Evolutionary conservation across 306 rosid species (phyloP), one percentile per base, ranked within the genome.

Genomic region (Carpinus viminea): DNA sequence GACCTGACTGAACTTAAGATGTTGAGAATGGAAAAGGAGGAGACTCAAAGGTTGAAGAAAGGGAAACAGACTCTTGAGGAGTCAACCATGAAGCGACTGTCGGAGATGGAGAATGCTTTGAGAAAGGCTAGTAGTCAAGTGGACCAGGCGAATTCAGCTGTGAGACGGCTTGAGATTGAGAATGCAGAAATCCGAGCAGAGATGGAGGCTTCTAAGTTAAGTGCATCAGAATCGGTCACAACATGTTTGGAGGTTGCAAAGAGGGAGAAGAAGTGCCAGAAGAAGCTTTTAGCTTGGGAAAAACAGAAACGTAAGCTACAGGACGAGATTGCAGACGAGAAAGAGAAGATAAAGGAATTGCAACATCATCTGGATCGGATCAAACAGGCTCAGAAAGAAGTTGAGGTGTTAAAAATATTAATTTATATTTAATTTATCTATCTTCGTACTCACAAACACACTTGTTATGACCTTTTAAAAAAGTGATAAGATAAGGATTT

Each of bases 151-250:
- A 91, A 92, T 91, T 92, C 92, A 18, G 91, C 91, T 60, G 98
- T 92, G 81, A 91, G 93, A 66, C 85, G 90, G 52, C 88, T 95
- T 51, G 98, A 95, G 88, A 84, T 80, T 8, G 98, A 95, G 87
- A 91, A 95, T 86, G 98, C 98, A 24, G 98, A 92, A 85, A 91
- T 95, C 78, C 90, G 86, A 78, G 98, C 98, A 82, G 99, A 95
- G 89, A 92, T 91, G 97, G 98, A 93, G 91, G 99, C 99, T 81
- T 93, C 94, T 56, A 95, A 95, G 77, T 79, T 95, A 87, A 95
- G 99, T 86, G 97, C 99, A 18, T 89, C 96, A 61, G 99, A 95
- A 81, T 93, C 99, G 0, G 93, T 87, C 69, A 79, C 81, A 10
- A 82, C 97, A 78, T 90, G 98, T 86, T 87, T 90, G 82, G 91